These are phyloP conservation scores for Ochetophila trinervis DNA, from an alignment of 306 rosid species.

Conservation along the genomic window DNA sequence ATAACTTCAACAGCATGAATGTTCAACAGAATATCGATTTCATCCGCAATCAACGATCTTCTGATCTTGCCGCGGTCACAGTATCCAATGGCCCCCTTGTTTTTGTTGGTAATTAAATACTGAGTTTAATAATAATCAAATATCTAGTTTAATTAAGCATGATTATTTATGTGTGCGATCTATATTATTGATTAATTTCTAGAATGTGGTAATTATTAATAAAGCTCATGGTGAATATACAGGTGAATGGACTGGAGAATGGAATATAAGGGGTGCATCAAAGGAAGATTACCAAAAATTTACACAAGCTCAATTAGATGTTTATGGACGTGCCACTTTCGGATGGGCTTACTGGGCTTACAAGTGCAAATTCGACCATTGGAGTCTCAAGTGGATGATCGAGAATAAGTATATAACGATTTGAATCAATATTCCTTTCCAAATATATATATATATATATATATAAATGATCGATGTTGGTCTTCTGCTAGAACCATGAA, in stretches of 20 bases:
- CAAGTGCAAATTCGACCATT: slow-evolving; percentile 34
- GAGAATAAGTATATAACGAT: slow-evolving; percentile 31
- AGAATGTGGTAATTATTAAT: slow-evolving; percentile 6
- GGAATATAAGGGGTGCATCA: slow-evolving; percentile 32
- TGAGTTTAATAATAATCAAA: neutral
- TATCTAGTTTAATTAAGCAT: too few relatives aligned
- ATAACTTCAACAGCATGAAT: too few relatives aligned
- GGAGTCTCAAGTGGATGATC: slow-evolving; percentile 60
- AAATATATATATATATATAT: neutral
- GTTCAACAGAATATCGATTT: slow-evolving; percentile 43
- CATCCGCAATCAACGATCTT: slow-evolving; percentile 38
- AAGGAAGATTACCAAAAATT: slow-evolving; percentile 36
- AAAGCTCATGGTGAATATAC: neutral
- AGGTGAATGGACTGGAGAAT: slow-evolving; percentile 57
- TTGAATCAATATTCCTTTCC: neutral
- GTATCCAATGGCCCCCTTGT: slow-evolving; percentile 51
- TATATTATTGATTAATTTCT: too few relatives aligned
- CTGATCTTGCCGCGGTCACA: slow-evolving; percentile 35
- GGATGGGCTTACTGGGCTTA: slow-evolving; percentile 73
- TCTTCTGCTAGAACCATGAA: too few relatives aligned
- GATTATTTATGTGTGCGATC: neutral
- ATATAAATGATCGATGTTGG: too few relatives aligned
- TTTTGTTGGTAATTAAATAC: slow-evolving; percentile 40
- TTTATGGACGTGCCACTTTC: slow-evolving; percentile 48
- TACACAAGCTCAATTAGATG: slow-evolving; percentile 35